Percentiles rank a stretch among this genome's conserved stretches.
phyloP scores from a whole-genome alignment of 1,139 yeast genomes.

The Sugiyamaella grinbergsii region DNA sequence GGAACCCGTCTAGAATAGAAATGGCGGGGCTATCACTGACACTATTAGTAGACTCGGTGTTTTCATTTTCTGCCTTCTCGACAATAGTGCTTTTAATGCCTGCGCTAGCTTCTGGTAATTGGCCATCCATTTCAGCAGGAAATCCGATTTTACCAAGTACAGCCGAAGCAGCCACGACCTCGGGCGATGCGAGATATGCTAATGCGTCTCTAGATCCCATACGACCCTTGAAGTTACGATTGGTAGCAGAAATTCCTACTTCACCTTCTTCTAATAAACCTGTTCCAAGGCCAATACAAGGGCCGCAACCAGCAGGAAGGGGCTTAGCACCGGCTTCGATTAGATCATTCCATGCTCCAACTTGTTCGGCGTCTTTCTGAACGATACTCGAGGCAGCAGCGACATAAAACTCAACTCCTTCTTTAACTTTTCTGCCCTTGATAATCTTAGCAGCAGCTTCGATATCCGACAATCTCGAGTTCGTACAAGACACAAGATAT shows the following conservation, averaged over 20 bases:
- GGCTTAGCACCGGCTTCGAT: conserved; percentile 93
- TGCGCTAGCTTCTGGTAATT: conserved; percentile 45
- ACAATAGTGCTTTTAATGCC: conserved; percentile 54
- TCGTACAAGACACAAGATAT: conserved; percentile 95
- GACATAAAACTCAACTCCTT: conserved; percentile 89
- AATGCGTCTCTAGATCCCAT: conserved; percentile 98
- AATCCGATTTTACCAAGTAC: conserved; percentile 89
- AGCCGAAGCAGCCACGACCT: conserved; percentile 97
- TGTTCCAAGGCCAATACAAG: conserved; percentile 96
- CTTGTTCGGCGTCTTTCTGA: conserved; percentile 85
- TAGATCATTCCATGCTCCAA: conserved; percentile 89
- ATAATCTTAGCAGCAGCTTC: conserved; percentile 91
- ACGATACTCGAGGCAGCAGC: conserved; percentile 97
- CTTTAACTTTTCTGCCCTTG: conserved; percentile 77
- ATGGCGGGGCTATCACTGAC: conserved; percentile 49
- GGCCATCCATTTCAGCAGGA: conserved; percentile 79
- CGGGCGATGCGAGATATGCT: conserved; percentile 96
- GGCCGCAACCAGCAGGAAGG: conserved; percentile 98
- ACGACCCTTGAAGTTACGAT: conserved; percentile 97
- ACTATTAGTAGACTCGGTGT: conserved; percentile 40
- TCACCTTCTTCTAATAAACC: conserved; percentile 94
- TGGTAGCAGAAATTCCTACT: conserved; percentile 97
- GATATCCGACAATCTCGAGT: conserved; percentile 88
- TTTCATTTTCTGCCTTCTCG: conserved; percentile 32
- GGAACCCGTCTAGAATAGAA: conserved; percentile 86